These are phyloP conservation scores for Pseudotulostoma volvatum DNA, from an alignment of 495 filamentous ascomycete genomes.

Conservation along the genomic window DNA sequence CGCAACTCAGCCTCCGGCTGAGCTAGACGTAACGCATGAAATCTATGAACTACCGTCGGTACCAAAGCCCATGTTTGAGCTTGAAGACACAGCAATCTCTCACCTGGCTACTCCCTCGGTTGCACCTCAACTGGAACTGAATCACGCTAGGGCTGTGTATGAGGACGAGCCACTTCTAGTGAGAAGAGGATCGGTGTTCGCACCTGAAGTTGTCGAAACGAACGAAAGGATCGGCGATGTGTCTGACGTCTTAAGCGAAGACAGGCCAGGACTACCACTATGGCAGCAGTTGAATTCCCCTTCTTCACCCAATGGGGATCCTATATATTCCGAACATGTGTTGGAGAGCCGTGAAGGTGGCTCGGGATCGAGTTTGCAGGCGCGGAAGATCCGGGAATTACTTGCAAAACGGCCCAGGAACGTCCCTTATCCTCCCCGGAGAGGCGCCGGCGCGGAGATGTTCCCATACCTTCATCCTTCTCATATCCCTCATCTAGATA, in stretches of 20 bases:
- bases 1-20: slow-evolving; percentile 11
- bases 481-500: slow-evolving; percentile 38
- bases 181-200: slow-evolving; percentile 28
- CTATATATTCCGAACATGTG: not conserved
- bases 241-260: slow-evolving; percentile 5
- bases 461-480: slow-evolving; percentile 38
- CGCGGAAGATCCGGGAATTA: slow-evolving; percentile 18
- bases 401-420: slow-evolving; percentile 22
- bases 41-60: slow-evolving; percentile 32
- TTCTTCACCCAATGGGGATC: not conserved
- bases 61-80: slow-evolving; percentile 21
- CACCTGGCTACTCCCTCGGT: slow-evolving; percentile 8
- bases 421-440: slow-evolving; percentile 12
- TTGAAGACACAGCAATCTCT: slow-evolving; percentile 22
- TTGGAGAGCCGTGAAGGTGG: not conserved
- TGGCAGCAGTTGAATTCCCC: not conserved
- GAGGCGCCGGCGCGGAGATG: slow-evolving; percentile 14
- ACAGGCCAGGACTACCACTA: slow-evolving; percentile 3
- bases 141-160: slow-evolving; percentile 2
- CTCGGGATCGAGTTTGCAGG: slow-evolving; percentile 9
- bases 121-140: slow-evolving; percentile 2
- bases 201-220: slow-evolving; percentile 24
- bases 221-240: slow-evolving; percentile 1
- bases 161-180: slow-evolving; percentile 16
- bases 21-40: slow-evolving; percentile 26